Conservation (phyloP, 2,329 filamentous ascomycete species). For the Aspergillus floridensis region DNA sequence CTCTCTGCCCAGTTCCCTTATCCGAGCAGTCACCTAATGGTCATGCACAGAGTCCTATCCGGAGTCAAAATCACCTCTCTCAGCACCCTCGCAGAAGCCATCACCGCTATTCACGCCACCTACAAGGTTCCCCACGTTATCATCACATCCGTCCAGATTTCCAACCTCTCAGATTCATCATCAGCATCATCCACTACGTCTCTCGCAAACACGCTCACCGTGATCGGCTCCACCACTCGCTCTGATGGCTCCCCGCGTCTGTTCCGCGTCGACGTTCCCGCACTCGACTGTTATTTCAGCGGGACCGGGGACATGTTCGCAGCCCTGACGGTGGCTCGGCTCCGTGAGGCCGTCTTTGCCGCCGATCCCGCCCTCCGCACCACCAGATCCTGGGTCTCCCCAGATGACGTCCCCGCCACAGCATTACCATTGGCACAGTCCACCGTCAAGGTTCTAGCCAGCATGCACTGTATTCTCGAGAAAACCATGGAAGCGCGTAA, state of each 20-base stretch:
- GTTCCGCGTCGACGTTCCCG: conserved; percentile 83
- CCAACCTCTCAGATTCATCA: conserved; percentile 43
- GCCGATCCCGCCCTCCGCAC: conserved; percentile 49
- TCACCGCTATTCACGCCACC: conserved; percentile 71
- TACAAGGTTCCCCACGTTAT: conserved; percentile 83
- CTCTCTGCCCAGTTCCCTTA: not conserved
- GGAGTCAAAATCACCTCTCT: conserved; percentile 80
- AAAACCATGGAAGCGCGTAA: conserved; percentile 66
- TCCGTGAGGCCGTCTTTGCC: conserved; percentile 73
- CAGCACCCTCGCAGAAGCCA: conserved; percentile 67
- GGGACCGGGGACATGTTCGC: conserved; percentile 99
- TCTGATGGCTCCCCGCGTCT: conserved; percentile 68
- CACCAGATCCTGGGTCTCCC: conserved; percentile 69
- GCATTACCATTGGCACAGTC: conserved; percentile 81
- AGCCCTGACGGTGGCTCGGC: conserved; percentile 79
- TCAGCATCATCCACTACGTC: conserved; percentile 28
- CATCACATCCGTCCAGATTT: conserved; percentile 81
- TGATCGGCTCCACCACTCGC: conserved; percentile 72
- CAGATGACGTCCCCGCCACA: conserved; percentile 64
- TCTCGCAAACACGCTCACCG: conserved; percentile 55
- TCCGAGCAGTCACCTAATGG: not conserved
- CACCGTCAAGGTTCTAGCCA: conserved; percentile 81
- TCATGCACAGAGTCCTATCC: conserved; percentile 65
- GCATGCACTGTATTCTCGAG: conserved; percentile 82
- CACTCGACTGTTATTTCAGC: conserved; percentile 89